A percentile compares a stretch with the other conserved stretches of the same genome.
These are phyloP conservation scores for Candida quercuum DNA, from an alignment of 805 yeast species.

Conservation along the genomic window DNA sequence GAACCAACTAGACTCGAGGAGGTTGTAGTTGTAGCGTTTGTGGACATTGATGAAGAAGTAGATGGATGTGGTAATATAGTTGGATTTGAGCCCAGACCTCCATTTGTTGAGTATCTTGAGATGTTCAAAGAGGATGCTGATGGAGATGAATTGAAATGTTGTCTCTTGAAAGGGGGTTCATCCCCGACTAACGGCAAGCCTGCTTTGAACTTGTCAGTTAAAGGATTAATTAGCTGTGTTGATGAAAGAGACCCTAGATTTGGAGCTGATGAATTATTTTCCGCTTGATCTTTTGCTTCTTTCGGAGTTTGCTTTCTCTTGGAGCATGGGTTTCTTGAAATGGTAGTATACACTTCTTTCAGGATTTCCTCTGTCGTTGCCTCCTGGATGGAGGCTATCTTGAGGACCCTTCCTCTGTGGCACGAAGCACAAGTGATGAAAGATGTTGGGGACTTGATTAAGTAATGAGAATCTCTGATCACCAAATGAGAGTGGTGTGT, in stretches of 20 bases:
- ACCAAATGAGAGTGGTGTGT: constrained; percentile 23
- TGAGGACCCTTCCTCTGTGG: constrained; percentile 24
- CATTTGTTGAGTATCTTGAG: neutral
- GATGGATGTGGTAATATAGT: neutral
- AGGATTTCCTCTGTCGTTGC: constrained; percentile 16
- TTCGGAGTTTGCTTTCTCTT: constrained; percentile 19
- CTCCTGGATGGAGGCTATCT: constrained; percentile 17
- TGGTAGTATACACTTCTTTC: constrained; percentile 19
- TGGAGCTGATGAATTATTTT: neutral
- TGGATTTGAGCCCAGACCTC: neutral
- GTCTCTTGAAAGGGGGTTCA: neutral
- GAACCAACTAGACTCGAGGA: neutral
- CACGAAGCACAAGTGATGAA: constrained; percentile 25
- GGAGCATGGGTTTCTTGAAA: constrained; percentile 19
- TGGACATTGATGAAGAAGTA: neutral
- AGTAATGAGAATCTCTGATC: constrained; percentile 24
- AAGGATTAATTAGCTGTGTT: neutral
- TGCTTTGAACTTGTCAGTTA: neutral
- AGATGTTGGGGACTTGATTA: constrained; percentile 20
- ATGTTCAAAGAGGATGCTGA: neutral
- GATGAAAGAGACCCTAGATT: neutral
- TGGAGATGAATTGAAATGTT: neutral
- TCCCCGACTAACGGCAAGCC: neutral
- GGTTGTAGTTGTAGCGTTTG: neutral
- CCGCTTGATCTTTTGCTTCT: constrained; percentile 8